These are phyloP conservation scores for Apiotrichum mycotoxinovorans DNA, from an alignment of 1,284 basidiomycete genomes.

Conservation along the genomic window DNA sequence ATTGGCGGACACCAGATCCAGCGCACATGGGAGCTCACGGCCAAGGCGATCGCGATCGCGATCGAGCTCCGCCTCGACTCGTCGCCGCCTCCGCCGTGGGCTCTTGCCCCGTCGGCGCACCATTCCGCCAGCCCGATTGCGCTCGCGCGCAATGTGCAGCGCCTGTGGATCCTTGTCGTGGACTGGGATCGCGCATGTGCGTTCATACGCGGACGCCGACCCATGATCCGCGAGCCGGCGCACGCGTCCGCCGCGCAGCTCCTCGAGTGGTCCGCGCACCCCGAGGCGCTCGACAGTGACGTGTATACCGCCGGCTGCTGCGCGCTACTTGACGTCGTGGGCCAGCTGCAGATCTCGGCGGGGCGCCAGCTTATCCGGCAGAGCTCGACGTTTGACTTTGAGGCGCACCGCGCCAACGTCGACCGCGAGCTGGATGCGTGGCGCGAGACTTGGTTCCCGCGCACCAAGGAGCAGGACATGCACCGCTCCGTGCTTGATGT, in stretches of 20 bases:
- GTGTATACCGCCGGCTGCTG: neutral
- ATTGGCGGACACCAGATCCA: slow-evolving; percentile 4
- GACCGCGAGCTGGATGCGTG: slow-evolving; percentile 11
- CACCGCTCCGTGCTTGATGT: slow-evolving; percentile 13
- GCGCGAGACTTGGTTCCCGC: neutral
- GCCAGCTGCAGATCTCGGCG: neutral
- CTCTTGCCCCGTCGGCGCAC: neutral
- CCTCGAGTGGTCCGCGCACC: neutral
- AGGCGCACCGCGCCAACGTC: slow-evolving; percentile 1
- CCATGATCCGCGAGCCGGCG: slow-evolving; percentile 10
- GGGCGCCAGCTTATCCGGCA: neutral
- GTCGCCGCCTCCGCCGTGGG: slow-evolving; percentile 15
- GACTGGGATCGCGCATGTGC: slow-evolving; percentile 20
- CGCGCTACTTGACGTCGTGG: neutral
- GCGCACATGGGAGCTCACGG: slow-evolving; percentile 2
- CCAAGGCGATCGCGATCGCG: slow-evolving; percentile 15
- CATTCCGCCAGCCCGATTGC: neutral
- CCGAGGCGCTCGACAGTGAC: neutral
- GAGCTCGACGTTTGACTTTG: neutral
- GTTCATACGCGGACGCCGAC: slow-evolving; percentile 17
- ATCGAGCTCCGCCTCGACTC: slow-evolving; percentile 19
- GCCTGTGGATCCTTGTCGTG: slow-evolving; percentile 11
- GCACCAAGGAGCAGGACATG: slow-evolving; percentile 4
- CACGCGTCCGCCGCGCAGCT: neutral
- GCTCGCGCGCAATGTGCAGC: slow-evolving; percentile 14